These are phyloP conservation scores for Paratinospora sagittata DNA, from an alignment of 164 flowering plant genomes.

Conservation along the genomic window DNA sequence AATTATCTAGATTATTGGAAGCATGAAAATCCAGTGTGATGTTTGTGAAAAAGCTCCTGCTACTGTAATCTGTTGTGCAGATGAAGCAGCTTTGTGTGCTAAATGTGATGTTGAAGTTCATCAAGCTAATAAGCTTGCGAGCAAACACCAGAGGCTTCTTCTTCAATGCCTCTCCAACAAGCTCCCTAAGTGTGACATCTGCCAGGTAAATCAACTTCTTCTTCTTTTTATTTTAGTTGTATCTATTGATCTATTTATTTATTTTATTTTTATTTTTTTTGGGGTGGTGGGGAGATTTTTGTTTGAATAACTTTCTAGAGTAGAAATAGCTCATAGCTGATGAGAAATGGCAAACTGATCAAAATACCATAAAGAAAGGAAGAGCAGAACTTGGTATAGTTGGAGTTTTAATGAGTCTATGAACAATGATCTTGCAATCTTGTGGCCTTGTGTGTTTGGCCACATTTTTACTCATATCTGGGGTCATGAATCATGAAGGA, in stretches of 20 bases:
- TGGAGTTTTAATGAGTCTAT: neutral
- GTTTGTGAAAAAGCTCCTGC: slow-evolving; percentile 94
- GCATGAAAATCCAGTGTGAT: slow-evolving; percentile 96
- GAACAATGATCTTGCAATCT: neutral
- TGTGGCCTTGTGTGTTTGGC: neutral
- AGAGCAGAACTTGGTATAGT: neutral
- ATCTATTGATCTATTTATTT: too few relatives aligned
- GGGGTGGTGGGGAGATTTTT: too few relatives aligned
- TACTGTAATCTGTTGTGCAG: slow-evolving; percentile 93
- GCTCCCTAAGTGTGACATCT: slow-evolving; percentile 89
- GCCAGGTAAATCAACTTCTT: slow-evolving; percentile 45
- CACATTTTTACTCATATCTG: neutral
- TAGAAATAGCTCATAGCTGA: too few relatives aligned
- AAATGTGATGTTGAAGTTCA: slow-evolving; percentile 88
- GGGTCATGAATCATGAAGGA: neutral
- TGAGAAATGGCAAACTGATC: too few relatives aligned
- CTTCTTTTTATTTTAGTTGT: neutral
- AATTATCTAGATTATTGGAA: neutral
- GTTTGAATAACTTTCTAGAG: too few relatives aligned
- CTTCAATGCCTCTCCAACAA: slow-evolving; percentile 67
- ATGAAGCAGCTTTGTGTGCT: slow-evolving; percentile 89
- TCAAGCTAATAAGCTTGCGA: slow-evolving; percentile 93
- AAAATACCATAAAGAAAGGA: too few relatives aligned
- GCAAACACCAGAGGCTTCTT: slow-evolving; percentile 94
- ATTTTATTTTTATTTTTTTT: too few relatives aligned